A percentile compares a stretch with the other conserved stretches of the same genome.
These are phyloP conservation scores for Rubia tinctorum DNA, from an alignment of 305 asterid genomes.

Conservation along the genomic window DNA sequence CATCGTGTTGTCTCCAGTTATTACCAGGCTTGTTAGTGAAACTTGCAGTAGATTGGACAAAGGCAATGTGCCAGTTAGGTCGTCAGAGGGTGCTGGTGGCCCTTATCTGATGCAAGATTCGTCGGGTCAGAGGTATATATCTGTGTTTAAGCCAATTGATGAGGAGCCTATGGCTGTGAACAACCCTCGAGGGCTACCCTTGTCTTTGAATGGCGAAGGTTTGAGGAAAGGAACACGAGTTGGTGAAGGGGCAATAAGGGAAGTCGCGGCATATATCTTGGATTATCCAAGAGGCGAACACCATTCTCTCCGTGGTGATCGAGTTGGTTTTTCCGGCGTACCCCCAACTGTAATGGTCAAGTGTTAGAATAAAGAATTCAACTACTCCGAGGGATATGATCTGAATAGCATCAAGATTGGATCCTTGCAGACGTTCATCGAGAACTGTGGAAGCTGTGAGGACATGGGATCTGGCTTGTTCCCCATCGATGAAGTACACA, in stretches of 20 bases:
- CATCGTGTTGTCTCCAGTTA: conserved; percentile 38
- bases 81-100: conserved; percentile 82
- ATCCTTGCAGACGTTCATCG: conserved; percentile 42
- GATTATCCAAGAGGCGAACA: conserved; percentile 60
- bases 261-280: conserved; percentile 78
- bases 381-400: conserved; percentile 36
- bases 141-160: conserved; percentile 74
- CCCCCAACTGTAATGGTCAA: conserved; percentile 69
- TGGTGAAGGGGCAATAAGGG: conserved; percentile 82
- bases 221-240: conserved; percentile 79
- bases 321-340: conserved; percentile 75
- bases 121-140: conserved; percentile 41
- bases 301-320: conserved; percentile 31
- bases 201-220: conserved; percentile 67
- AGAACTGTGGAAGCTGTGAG: conserved; percentile 44
- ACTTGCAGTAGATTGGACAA: conserved; percentile 53
- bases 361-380: conserved; percentile 48
- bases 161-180: conserved; percentile 89
- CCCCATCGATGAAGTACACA: conserved; percentile 41
- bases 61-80: conserved; percentile 58
- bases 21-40: conserved; percentile 40
- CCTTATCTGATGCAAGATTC: conserved; percentile 74
- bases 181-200: conserved; percentile 67
- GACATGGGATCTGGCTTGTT: conserved; percentile 39
- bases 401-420: conserved; percentile 30